Evolutionary conservation across 2,329 filamentous ascomycete species (phyloP), one percentile per base, ranked within the genome.

Genomic region (Arthrobotrys entomopaga): DNA sequence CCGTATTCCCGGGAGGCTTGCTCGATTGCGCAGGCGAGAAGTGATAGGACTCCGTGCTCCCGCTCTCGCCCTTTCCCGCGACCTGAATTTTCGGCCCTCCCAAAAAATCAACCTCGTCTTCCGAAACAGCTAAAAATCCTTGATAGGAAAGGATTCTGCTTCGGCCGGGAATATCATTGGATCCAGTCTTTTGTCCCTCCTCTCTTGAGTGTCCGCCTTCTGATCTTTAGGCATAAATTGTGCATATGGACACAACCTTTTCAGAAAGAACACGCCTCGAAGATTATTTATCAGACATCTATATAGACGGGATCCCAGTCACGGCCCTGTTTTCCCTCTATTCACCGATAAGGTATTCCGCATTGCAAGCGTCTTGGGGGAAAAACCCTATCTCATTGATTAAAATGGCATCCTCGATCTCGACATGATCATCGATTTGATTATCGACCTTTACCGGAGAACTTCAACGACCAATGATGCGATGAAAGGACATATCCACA

Each of bases 41-140:
- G n/a, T 46, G 42, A 59, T 42, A 34, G 29, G 29, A 34, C 29
- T 6, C 29, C 29, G 29, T 34, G 43, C 65, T 61, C 29, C 48
- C 19, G 60, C 48, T 61, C 56, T 34, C 29, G 50, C 52, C 48
- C 56, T 61, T 69, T 54, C 65, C 57, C 57, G 46, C 65, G 26
- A 22, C 54, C 11, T 5, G 8, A 42, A 38, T 49, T 61, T n/a
- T 56, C 22, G 7, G 22, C 29, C 10, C 29, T 34, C 40, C 49
- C 15, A 13, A 69, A 60, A 67, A 59, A 42, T 19, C 40, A 40
- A 42, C 56, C 56, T 69, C 65, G 65, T 69, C 65, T 69, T 69
- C 65, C 65, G 65, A 69, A 69, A 69, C 65, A 69, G 38, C 56
- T 69, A 54, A 52, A 60, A 56, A 46, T 46, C 56, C 54, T 29